These are phyloP conservation scores for Aspergillus aculeatus DNA, from an alignment of 2,329 filamentous ascomycete genomes.

Conservation along the genomic window DNA sequence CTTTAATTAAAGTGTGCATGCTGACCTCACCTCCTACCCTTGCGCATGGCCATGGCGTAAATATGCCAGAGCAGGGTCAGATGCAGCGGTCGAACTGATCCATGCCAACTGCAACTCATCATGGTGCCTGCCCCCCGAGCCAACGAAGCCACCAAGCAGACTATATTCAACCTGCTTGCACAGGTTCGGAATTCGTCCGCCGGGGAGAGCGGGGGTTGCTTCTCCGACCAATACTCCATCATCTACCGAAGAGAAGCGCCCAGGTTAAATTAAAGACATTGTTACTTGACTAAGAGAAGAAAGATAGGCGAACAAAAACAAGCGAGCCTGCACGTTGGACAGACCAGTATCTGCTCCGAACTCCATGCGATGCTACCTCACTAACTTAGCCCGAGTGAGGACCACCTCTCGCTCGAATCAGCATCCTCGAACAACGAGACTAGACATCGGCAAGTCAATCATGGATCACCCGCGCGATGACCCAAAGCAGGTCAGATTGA, in stretches of 20 bases:
- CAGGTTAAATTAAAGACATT: not conserved
- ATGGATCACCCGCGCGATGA: not conserved
- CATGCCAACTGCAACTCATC: not conserved
- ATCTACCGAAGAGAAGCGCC: not conserved
- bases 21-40: not conserved
- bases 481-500: not conserved
- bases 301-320: not conserved
- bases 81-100: not conserved
- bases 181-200: not conserved
- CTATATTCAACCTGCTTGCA: not conserved
- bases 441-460: too few relatives aligned
- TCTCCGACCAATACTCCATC: not conserved
- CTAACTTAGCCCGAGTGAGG: not conserved
- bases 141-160: not conserved
- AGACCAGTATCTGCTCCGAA: not conserved
- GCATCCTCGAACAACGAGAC: not conserved
- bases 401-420: too few relatives aligned
- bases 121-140: not conserved
- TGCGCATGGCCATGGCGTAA: not conserved
- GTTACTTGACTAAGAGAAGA: not conserved
- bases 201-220: not conserved
- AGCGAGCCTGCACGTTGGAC: not conserved
- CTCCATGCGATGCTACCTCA: not conserved
- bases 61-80: not conserved
- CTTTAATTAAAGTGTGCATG: not conserved